Conservation (phyloP, 208 protist genomes). For the Angomonas deanei region DNA sequence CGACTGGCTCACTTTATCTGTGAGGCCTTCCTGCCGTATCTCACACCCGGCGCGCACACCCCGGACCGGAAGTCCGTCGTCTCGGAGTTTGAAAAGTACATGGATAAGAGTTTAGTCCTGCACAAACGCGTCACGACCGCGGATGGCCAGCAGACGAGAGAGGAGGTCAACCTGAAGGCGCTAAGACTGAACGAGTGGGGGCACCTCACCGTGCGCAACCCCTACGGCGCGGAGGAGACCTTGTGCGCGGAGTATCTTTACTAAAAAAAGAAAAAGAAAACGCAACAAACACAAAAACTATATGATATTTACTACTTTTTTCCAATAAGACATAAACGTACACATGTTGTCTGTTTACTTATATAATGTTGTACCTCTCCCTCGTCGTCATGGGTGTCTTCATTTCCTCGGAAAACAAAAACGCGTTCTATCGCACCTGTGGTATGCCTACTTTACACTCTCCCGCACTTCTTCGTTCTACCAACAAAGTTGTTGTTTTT, state of each 20-base stretch:
- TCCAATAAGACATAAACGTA: no score
- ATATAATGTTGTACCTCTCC: no score
- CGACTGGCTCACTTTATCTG: slow-evolving; percentile 41
- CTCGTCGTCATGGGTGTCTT: no score
- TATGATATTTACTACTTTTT: background rate
- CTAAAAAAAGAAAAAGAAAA: background rate
- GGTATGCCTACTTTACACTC: no score
- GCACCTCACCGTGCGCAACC: background rate
- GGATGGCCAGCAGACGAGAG: background rate
- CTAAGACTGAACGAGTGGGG: background rate
- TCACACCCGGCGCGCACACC: slow-evolving; percentile 18
- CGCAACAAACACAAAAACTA: background rate
- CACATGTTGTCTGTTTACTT: no score
- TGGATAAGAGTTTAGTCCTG: slow-evolving; percentile 11
- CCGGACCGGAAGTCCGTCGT: slow-evolving; percentile 17
- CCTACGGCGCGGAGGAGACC: background rate
- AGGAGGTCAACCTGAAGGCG: background rate
- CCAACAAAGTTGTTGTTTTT: background rate
- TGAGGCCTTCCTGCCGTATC: slow-evolving; percentile 23
- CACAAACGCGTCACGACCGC: background rate
- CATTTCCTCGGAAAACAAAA: no score
- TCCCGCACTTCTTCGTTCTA: background rate
- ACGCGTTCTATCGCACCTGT: no score
- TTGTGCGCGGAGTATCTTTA: background rate
- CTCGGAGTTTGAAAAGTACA: slow-evolving; percentile 33